Conservation (phyloP, 2,329 filamentous ascomycete genomes). For the Stachybotrys elegans region DNA sequence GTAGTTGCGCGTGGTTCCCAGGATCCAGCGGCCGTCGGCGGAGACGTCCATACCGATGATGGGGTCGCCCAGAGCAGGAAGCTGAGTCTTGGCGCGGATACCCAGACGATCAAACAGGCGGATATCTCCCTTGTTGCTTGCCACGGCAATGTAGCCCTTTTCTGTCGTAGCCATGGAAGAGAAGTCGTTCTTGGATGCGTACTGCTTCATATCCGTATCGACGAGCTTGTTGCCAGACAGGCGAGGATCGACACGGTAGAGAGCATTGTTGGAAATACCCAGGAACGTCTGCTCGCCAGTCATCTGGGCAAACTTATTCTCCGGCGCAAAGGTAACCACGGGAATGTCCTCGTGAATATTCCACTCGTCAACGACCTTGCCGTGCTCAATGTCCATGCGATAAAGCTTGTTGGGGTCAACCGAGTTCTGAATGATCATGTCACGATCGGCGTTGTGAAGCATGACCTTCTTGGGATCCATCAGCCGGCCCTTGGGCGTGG, state of each 20-base stretch:
- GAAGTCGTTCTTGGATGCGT: conserved; percentile 95
- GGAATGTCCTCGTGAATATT: conserved; percentile 96
- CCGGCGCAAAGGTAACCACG: conserved; percentile 85
- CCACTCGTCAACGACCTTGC: conserved; percentile 98
- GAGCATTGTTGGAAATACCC: conserved; percentile 84
- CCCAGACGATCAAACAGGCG: conserved; percentile 93
- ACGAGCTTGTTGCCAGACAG: conserved; percentile 88
- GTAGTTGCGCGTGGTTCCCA: conserved; percentile 92
- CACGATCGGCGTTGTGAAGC: conserved; percentile 85
- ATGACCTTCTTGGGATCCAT: conserved; percentile 97
- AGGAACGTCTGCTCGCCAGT: conserved; percentile 92
- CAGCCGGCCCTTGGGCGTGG: conserved; percentile 77
- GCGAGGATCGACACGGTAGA: conserved; percentile 92
- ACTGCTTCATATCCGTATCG: conserved; percentile 89
- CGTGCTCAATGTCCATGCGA: conserved; percentile 96
- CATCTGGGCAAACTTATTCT: conserved; percentile 98
- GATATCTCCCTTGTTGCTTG: conserved; percentile 96
- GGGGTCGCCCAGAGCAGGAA: conserved; percentile 89
- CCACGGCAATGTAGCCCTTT: conserved; percentile 94
- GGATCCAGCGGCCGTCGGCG: conserved; percentile 90
- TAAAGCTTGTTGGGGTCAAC: conserved; percentile 86
- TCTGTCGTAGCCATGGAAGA: conserved; percentile 91
- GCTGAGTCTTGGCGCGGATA: conserved; percentile 95
- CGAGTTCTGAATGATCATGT: conserved; percentile 82
- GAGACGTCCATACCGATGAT: conserved; percentile 95